Conservation (phyloP, 805 yeast species). For the Teunomyces gatunensis region DNA sequence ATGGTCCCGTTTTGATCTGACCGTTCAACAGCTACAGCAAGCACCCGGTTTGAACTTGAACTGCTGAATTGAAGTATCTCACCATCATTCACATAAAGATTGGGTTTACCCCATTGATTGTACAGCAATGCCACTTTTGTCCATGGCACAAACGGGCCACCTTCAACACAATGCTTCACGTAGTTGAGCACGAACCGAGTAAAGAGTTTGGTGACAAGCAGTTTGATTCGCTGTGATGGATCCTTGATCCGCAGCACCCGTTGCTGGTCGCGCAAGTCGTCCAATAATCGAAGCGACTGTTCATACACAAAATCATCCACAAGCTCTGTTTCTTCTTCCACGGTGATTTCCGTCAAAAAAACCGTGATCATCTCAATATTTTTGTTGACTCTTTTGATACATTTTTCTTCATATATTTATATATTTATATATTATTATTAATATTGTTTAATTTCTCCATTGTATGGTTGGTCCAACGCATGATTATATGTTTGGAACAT, state of each 20-base stretch:
- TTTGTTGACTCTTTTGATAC: neutral
- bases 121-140: constrained; percentile 22
- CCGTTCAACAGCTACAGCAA: constrained; percentile 44
- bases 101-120: constrained; percentile 59
- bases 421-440: neutral
- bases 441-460: neutral
- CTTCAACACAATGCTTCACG: constrained; percentile 15
- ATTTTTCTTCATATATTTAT: no score
- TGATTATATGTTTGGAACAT: constrained; percentile 54
- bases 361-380: neutral
- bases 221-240: constrained; percentile 29
- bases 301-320: constrained; percentile 47
- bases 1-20: constrained; percentile 17
- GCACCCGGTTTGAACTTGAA: constrained; percentile 54
- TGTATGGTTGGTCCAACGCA: constrained; percentile 51
- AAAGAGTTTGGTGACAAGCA: constrained; percentile 47
- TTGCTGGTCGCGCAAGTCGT: constrained; percentile 43
- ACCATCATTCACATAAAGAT: constrained; percentile 20
- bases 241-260: constrained; percentile 40
- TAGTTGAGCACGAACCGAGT: constrained; percentile 41
- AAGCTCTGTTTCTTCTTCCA: constrained; percentile 6
- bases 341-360: constrained; percentile 15
- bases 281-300: constrained; percentile 38
- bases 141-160: constrained; percentile 16
- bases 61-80: constrained; percentile 47